phyloP scores from a whole-genome alignment of 2,329 filamentous ascomycete species.

The Trichoderma afroharzianum region DNA sequence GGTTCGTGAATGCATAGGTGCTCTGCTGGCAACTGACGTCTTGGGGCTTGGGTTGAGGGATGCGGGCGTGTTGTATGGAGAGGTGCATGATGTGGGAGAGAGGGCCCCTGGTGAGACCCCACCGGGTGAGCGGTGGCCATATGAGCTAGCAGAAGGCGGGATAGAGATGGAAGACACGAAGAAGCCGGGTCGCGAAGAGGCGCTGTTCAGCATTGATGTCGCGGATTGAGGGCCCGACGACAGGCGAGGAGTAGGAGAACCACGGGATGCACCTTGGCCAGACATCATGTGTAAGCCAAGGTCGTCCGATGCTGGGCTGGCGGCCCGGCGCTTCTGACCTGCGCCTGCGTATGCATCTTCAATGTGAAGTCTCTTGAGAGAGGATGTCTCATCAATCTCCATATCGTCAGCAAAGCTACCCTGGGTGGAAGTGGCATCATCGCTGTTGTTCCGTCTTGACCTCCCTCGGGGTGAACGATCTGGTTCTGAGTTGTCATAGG shows the following conservation, averaged over 20 bases:
- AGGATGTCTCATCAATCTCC: conserved; percentile 50
- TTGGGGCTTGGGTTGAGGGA: conserved; percentile 50
- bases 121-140: conserved; percentile 45
- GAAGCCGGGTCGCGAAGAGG: conserved; percentile 42
- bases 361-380: conserved; percentile 48
- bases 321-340: conserved; percentile 54
- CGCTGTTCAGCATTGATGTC: conserved; percentile 41
- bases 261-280: conserved; percentile 42
- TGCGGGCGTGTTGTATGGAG: conserved; percentile 47
- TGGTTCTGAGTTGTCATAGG: conserved; percentile 42
- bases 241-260: conserved; percentile 51
- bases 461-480: conserved; percentile 47
- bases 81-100: conserved; percentile 48
- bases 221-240: conserved; percentile 42
- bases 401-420: conserved; percentile 44
- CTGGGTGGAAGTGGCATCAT: conserved; percentile 46
- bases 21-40: conserved; percentile 41
- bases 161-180: conserved; percentile 46
- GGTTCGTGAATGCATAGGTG: conserved; percentile 42
- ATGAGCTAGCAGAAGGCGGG: conserved; percentile 41
- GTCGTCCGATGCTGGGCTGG: conserved; percentile 51
- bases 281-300: conserved; percentile 36
- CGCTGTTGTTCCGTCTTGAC: conserved; percentile 49
- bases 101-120: conserved; percentile 46
- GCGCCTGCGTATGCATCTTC: conserved; percentile 42